These are phyloP conservation scores for Eimeria praecox DNA, from an alignment of 169 alveolate genomes.

Conservation along the genomic window DNA sequence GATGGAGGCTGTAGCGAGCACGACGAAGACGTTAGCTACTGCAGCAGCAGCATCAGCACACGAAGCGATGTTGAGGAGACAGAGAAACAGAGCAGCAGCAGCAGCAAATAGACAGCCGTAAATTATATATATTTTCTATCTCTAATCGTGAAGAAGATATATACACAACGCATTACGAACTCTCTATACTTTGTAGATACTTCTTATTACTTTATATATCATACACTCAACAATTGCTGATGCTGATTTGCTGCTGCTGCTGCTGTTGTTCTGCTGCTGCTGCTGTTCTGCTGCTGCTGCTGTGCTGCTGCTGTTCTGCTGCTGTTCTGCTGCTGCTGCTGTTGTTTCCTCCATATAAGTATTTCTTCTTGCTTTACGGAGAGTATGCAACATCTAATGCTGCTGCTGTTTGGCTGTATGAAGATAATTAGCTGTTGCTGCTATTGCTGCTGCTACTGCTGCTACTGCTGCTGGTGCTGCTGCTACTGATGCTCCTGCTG, in stretches of 20 bases:
- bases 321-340: no score
- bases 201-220: no score
- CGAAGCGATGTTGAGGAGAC: neutral
- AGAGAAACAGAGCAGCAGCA: slow-evolving; percentile 26
- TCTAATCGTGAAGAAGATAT: no score
- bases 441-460: neutral
- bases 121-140: neutral
- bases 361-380: no score
- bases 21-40: neutral
- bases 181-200: no score
- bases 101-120: neutral
- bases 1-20: neutral
- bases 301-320: no score
- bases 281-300: no score
- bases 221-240: neutral
- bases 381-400: neutral
- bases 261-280: neutral
- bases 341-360: no score
- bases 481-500: neutral
- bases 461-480: neutral
- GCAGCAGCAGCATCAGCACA: neutral
- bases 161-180: no score
- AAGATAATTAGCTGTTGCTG: neutral
- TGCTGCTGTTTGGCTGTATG: neutral
- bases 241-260: neutral